Evolutionary conservation across 108 stramenopile species (phyloP), one percentile per base, ranked within the genome.

Genomic region (Pinguiococcus pyrenoidosus): DNA sequence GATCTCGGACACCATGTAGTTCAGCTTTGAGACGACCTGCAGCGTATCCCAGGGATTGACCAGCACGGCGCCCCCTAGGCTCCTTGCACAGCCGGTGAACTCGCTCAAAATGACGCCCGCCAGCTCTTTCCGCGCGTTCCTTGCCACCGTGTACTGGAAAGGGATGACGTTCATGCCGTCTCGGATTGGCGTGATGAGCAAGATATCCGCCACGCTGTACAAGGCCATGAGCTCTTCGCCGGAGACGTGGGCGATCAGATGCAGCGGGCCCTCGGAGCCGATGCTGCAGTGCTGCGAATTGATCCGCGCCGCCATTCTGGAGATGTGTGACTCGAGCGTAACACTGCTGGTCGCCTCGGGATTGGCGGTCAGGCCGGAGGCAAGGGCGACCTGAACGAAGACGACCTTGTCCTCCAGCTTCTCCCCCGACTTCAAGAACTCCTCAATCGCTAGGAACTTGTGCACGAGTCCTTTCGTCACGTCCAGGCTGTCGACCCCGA

Each of bases 161-260:
- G 64, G 64, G 20, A 56, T 42, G 9, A 62, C 14, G 40, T 62
- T 59, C 37, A 65, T 51, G 22, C 64, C 64, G 37, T 65, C 64
- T 7, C 64, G 64, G 13, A 65, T 51, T 33, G 54, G 52, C 16
- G 64, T 59, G 50, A 62, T 46, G 7, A 65, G 35, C 29, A 62
- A 29, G 10, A 62, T 59, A 49, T 65, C 54, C 13, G 59, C 64
- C 12, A 62, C 25, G 4, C 40, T 8, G 26, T 37, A 55, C 32
- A 65, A 24, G 10, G 64, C 64, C 21, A 51, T 24, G 50, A 58
- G 52, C 30, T 65, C 64, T 30, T 64, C n/a, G 8, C 39, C n/a
- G 39, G 16, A 14, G 37, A n/a, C 4, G 14, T 14, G 37, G 37
- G 37, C 10, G 37, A 38, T 6, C 6, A 4, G 37, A n/a, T 6